Base-by-base conservation (phyloP, 192 early-diverging fungal genomes). In the Coemansia sp. region DNA sequence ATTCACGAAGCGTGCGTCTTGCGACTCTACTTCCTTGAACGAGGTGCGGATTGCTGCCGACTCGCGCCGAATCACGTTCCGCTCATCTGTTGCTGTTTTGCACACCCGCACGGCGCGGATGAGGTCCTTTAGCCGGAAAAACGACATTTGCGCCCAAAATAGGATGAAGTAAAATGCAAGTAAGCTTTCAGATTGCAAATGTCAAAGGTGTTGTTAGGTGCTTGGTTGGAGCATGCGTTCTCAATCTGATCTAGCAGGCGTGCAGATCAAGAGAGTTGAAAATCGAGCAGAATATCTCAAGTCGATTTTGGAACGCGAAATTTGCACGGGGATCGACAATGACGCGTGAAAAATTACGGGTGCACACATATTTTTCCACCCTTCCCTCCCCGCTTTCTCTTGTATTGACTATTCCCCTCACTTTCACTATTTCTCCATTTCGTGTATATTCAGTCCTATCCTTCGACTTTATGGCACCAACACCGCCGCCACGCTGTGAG, bases 41-140 rank as follows among this genome's bases (percentile, higher is more conserved):
- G 93, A 89, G 14, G 97, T 98, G 65, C 97, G 87, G 72, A 99
- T 95, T 60, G 85, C 87, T 5, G 97, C 97, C 27, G 90, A 92
- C 81, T 99, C 97, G 72, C 93, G 91, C 60, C 93, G 91, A 71
- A 99, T 96, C 39, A 99, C 97, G 15, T 92, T 92, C 60, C 97
- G 88, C 79, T 99, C 97, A 74, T 98, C 97, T 24, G 97, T 94
- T 39, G 95, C 93, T 17, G 97, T 99, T 70, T 98, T 99, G 77
- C 95, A 96, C 60, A 93, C 88, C 52, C 97, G 90, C 57, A 99
- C 95, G 15, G 88, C 88, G 77, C 98, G 97, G 86, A 99, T 99
- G 72, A 99, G 90, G 82, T 98, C 96, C 64, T 72, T 74, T 19
- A 79, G 70, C 15, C 82, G 72, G 25, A 83, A 79, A 59, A 83